A percentile compares a stretch with the other conserved stretches of the same genome.
Evolutionary conservation across 1,284 basidiomycete genomes (phyloP).

Genomic region (Pulchroboletus neoregius): DNA sequence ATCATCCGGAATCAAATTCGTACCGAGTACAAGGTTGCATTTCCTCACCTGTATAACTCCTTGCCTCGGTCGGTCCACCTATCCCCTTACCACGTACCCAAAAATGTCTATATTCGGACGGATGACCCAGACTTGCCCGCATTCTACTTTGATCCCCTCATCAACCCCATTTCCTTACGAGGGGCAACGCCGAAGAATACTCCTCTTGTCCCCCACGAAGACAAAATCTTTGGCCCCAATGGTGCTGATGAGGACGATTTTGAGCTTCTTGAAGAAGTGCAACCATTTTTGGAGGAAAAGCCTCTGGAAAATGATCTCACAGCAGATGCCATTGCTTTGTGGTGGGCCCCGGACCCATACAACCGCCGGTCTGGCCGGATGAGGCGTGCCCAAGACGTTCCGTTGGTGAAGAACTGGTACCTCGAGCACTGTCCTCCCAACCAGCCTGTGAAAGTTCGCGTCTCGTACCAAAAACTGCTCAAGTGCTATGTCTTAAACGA

Average conservation of each 20-base stretch:
- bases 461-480: conserved; percentile 98
- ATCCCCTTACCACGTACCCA: conserved; percentile 89
- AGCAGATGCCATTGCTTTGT: conserved; percentile 94
- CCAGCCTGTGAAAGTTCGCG: conserved; percentile 96
- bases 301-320: conserved; percentile 89
- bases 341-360: conserved; percentile 99
- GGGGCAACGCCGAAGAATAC: conserved; percentile 82
- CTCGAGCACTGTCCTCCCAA: conserved; percentile 97
- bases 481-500: conserved; percentile 97
- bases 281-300: conserved; percentile 81
- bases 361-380: conserved; percentile 89
- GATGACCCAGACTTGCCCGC: conserved; percentile 99
- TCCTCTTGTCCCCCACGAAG: conserved; percentile 84
- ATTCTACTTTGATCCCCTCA: conserved; percentile 98
- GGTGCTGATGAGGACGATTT: conserved; percentile 87
- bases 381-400: conserved; percentile 92
- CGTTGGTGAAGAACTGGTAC: conserved; percentile 97
- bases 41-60: conserved; percentile 99
- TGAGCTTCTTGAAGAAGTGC: conserved; percentile 76
- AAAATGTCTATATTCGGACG: conserved; percentile 98
- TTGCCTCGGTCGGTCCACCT: conserved; percentile 94
- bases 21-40: conserved; percentile 99
- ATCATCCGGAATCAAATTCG: conserved; percentile 99
- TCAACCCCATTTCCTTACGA: conserved; percentile 93
- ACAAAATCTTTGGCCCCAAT: conserved; percentile 84